Evolutionary conservation across 202 grass and related monocot species (phyloP), one percentile per base, ranked within the genome.

Genomic region (Setaria viridis): DNA sequence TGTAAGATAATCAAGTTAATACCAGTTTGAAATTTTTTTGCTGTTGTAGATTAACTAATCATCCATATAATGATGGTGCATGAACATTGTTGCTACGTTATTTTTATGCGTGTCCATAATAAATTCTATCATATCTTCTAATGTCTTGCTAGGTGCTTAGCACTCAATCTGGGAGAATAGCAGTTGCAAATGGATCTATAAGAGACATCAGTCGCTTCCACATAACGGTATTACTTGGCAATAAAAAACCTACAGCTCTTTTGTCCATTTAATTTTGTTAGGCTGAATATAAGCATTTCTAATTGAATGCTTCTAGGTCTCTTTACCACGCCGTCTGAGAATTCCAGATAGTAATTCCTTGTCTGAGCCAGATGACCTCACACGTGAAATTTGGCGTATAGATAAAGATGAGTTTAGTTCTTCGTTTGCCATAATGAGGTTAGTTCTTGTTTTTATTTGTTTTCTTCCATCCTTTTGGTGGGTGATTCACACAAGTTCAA

Each of bases 341-440:
- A 91, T 98, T 73, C 95, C 95, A 82, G 88, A 92, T 46, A 76
- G 78, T 85, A 82, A 85, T 80, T 85, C 82, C 86, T 92, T 83
- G 74, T 88, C 69, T 80, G 89, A 95, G 55, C 87, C 65, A 72
- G 88, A 71, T 69, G 83, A 89, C 62, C 88, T 98, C 14, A 63
- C 16, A 60, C 81, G 59, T 20, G 87, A 94, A 91, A 64, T 92
- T 76, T 98, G 95, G 95, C 88, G 84, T 57, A 92, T 98, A 85
- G 88, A 94, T 79, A 98, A 98, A 81, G 95, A 98, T 80, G 91
- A 94, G 58, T 89, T 80, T 89, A 78, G 84, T 86, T 95, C 95
- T 84, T 98, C 95, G 67, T 98, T 90, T 92, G 43, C 86, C 62
- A 94, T 87, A 56, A 98, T 98, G 95, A 92, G 95, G 95, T 95